Evolutionary conservation across 192 early-diverging fungal species (phyloP).

Genomic region (Mortierella claussenii): DNA sequence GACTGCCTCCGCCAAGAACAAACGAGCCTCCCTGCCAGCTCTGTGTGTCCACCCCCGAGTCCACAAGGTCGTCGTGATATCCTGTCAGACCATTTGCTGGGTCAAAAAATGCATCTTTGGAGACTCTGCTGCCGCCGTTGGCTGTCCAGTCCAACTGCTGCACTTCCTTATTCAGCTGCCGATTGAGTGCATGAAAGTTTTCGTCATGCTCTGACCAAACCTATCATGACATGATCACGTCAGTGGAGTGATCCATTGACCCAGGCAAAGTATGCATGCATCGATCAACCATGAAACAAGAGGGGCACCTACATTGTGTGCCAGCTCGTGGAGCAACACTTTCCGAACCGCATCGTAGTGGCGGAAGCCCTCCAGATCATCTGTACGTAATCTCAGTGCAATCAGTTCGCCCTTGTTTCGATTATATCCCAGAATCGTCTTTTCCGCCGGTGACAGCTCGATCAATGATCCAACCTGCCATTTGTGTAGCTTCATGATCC

Average conservation of each 20-base stretch:
- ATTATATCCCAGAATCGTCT: slow-evolving; percentile 76
- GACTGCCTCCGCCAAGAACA: slow-evolving; percentile 63
- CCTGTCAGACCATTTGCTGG: slow-evolving; percentile 48
- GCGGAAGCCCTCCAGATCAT: slow-evolving; percentile 80
- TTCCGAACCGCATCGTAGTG: slow-evolving; percentile 73
- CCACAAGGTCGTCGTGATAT: slow-evolving; percentile 49
- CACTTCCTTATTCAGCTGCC: slow-evolving; percentile 77
- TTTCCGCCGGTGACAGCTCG: slow-evolving; percentile 77
- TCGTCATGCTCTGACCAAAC: slow-evolving; percentile 75
- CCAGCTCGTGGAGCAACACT: slow-evolving; percentile 82
- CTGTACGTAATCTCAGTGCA: slow-evolving; percentile 79
- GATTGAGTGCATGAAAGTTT: slow-evolving; percentile 76
- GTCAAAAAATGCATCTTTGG: slow-evolving; percentile 54
- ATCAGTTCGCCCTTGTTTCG: slow-evolving; percentile 77
- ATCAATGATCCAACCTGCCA: slow-evolving; percentile 75
- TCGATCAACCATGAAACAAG: no score
- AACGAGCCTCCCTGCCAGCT: slow-evolving; percentile 68
- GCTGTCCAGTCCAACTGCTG: slow-evolving; percentile 61
- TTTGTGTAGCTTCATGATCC: slow-evolving; percentile 66
- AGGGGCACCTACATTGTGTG: slow-evolving; percentile 72
- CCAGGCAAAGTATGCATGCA: no score
- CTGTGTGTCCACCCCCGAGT: slow-evolving; percentile 33
- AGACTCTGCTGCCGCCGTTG: slow-evolving; percentile 42
- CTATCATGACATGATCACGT: no score
- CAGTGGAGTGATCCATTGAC: no score